Evolutionary conservation across 306 rosid genomes (phyloP).

Genomic region (Acmispon strigosus): DNA sequence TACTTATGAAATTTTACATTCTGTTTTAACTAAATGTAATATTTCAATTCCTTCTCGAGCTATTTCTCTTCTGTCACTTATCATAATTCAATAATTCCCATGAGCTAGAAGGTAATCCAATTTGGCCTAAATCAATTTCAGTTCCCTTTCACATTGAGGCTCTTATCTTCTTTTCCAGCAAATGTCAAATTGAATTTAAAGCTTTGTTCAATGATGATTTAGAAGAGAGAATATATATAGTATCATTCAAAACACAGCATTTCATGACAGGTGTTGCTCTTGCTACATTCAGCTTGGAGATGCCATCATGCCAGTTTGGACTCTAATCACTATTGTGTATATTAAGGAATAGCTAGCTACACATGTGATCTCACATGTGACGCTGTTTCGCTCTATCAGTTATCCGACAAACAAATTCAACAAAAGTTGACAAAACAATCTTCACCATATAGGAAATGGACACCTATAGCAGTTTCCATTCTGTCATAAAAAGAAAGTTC

Average conservation of each 20-base stretch:
- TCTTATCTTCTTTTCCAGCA: too few species aligned
- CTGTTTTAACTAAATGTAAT: too few species aligned
- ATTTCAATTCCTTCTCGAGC: too few species aligned
- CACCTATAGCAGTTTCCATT: conserved; percentile 18
- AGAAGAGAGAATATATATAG: too few species aligned
- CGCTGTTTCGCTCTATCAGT: conserved; percentile 1
- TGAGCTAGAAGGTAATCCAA: too few species aligned
- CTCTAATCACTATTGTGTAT: conserved; percentile 3
- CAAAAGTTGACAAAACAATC: conserved; percentile 27
- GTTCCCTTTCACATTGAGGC: too few species aligned
- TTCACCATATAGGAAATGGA: conserved; percentile 18
- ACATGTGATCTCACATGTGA: conserved; percentile 42
- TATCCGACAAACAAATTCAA: conserved; percentile 7
- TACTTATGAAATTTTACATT: too few species aligned
- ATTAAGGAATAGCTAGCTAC: conserved; percentile 17
- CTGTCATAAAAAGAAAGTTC: background rate
- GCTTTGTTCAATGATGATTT: too few species aligned
- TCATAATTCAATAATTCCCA: too few species aligned
- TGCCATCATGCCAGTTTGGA: conserved; percentile 15
- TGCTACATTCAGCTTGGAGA: background rate
- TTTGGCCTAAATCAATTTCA: too few species aligned
- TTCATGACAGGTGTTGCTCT: background rate
- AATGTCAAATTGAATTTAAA: too few species aligned
- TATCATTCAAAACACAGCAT: background rate
- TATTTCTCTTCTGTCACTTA: too few species aligned